Percentiles rank a stretch among this genome's conserved stretches.
Conservation (phyloP, 768 basidiomycete species). For the Termitomyces sp. region DNA sequence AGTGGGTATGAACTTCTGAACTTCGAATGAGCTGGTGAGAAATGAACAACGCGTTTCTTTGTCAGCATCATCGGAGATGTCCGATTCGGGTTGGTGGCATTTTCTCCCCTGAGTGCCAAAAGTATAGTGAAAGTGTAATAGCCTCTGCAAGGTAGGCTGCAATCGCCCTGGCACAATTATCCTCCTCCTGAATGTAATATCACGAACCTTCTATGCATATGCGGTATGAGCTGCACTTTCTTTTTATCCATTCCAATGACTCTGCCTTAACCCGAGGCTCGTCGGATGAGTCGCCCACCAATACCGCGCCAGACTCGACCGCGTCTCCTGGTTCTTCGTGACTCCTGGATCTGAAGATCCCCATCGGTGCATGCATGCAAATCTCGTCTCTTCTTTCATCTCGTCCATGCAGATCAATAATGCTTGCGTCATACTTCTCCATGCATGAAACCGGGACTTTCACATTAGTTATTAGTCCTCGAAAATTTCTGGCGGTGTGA, state of each 20-base stretch:
- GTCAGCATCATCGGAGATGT: conserved; percentile 14
- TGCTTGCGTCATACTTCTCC: not conserved
- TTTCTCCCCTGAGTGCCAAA: too few relatives aligned
- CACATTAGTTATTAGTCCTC: conserved; percentile 3
- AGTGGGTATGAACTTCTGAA: not conserved
- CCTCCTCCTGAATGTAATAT: not conserved
- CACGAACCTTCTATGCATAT: not conserved
- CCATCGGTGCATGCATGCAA: conserved; percentile 1
- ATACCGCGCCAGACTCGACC: too few relatives aligned
- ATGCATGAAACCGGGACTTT: not conserved
- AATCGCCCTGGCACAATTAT: not conserved
- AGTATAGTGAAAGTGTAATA: too few relatives aligned
- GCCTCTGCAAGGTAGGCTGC: too few relatives aligned
- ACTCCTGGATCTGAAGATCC: conserved; percentile 6
- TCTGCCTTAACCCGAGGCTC: not conserved
- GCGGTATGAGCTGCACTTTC: not conserved
- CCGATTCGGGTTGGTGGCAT: not conserved
- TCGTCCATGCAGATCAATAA: not conserved
- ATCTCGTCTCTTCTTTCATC: conserved; percentile 7
- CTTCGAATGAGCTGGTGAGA: not conserved
- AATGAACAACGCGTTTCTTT: conserved; percentile 21
- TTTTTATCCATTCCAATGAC: not conserved
- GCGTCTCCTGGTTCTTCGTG: conserved; percentile 1
- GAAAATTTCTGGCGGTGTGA: conserved; percentile 10
- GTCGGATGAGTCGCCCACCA: too few relatives aligned